Conservation (phyloP, 2,329 filamentous ascomycete species). For the Neofusicoccum kwambonambiense region DNA sequence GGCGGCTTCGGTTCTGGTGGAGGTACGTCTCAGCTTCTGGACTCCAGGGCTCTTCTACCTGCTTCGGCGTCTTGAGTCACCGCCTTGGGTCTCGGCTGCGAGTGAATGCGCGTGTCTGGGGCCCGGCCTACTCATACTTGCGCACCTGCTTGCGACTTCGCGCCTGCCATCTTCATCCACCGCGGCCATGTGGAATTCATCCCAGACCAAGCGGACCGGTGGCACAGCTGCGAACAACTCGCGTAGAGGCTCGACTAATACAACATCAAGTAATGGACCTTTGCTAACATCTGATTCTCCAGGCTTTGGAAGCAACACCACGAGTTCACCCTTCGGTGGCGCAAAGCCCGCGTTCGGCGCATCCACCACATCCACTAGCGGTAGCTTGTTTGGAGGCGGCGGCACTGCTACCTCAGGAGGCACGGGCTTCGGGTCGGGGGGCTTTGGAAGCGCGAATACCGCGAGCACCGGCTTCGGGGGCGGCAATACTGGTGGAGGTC, state of each 20-base stretch:
- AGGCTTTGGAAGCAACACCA: conserved; percentile 20
- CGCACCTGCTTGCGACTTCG: neutral
- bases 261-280: neutral
- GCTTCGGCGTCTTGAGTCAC: neutral
- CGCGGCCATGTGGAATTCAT: neutral
- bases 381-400: conserved; percentile 28
- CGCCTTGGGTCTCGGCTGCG: neutral
- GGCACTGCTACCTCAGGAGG: conserved; percentile 19
- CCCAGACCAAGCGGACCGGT: neutral
- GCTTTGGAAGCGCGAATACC: conserved; percentile 19
- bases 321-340: conserved; percentile 28
- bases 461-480: conserved; percentile 22
- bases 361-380: conserved; percentile 23
- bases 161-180: neutral
- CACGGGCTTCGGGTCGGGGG: conserved; percentile 29
- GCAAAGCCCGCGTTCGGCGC: conserved; percentile 19
- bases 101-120: neutral
- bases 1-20: conserved; percentile 30
- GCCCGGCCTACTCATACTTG: neutral
- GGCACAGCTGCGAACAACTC: neutral
- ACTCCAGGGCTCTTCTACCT: neutral
- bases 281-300: neutral
- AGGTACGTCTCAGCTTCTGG: conserved; percentile 20
- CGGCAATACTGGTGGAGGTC: conserved; percentile 34
- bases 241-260: neutral